Percentiles rank a stretch among this genome's conserved stretches.
Evolutionary conservation across 1,284 basidiomycete species (phyloP).

Genomic region (Ganoderma meredithae): DNA sequence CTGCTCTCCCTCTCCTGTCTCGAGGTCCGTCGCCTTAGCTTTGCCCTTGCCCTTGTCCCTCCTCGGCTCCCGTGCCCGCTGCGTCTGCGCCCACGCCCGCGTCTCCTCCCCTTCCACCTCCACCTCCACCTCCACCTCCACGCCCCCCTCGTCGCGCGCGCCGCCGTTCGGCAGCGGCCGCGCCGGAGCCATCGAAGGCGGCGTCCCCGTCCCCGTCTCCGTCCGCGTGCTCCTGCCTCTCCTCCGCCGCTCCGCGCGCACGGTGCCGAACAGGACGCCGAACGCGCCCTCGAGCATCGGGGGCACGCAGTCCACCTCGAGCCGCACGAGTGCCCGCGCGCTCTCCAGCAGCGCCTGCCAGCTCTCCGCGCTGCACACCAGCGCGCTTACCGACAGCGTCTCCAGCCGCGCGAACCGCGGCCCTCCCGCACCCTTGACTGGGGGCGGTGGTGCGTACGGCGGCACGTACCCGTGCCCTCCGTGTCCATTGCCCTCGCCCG

Average conservation of each 20-base stretch:
- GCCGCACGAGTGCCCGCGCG: slow-evolving; percentile 44
- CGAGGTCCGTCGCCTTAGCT: slow-evolving; percentile 1
- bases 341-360: slow-evolving; percentile 50
- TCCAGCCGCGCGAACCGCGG: slow-evolving; percentile 47
- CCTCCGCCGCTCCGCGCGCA: neutral
- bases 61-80: neutral
- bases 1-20: neutral
- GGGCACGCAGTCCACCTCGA: slow-evolving; percentile 56
- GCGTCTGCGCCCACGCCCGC: neutral
- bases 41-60: slow-evolving; percentile 20
- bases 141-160: neutral
- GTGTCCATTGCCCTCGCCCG: neutral
- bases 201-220: neutral
- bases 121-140: neutral
- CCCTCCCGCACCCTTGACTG: neutral
- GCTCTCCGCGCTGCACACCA: slow-evolving; percentile 49
- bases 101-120: neutral
- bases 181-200: neutral
- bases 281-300: slow-evolving; percentile 45
- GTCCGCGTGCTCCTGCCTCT: neutral
- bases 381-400: slow-evolving; percentile 51
- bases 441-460: too few relatives aligned
- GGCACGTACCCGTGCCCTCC: slow-evolving; percentile 11
- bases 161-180: neutral
- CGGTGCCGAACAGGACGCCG: slow-evolving; percentile 42